A percentile compares a stretch with the other conserved stretches of the same genome.
phyloP scores from a whole-genome alignment of 2,329 filamentous ascomycete genomes.

The Colletotrichum falcatum region DNA sequence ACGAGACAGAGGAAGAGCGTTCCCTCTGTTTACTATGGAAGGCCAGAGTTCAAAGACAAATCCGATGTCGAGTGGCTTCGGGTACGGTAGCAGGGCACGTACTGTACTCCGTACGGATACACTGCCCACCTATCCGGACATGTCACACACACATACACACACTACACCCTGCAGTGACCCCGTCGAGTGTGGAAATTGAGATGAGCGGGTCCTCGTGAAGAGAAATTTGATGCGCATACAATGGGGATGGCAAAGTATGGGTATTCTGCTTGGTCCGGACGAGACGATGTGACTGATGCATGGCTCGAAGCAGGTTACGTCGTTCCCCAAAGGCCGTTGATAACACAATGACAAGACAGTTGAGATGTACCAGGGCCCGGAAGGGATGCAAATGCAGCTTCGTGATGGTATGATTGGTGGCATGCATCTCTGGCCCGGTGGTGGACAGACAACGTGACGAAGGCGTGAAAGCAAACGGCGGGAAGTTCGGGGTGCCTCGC shows the following conservation, averaged over 20 bases:
- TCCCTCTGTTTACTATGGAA: not conserved
- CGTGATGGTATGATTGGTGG: not conserved
- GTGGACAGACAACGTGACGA: not conserved
- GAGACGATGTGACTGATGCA: not conserved
- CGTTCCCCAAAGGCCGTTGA: not conserved
- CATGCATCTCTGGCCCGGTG: not conserved
- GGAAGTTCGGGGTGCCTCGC: not conserved
- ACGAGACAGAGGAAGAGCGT: not conserved
- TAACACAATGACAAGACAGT: not conserved
- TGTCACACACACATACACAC: not conserved
- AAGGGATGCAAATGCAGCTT: not conserved
- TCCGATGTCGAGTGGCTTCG: conserved; percentile 1
- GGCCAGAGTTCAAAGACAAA: not conserved
- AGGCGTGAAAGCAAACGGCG: not conserved
- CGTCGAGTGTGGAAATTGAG: not conserved
- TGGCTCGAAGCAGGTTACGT: not conserved
- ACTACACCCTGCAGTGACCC: not conserved
- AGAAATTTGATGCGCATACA: not conserved
- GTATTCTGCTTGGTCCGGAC: too few relatives aligned
- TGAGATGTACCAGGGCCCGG: not conserved
- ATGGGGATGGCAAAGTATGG: not conserved
- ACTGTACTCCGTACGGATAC: not conserved
- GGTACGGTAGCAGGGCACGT: conserved; percentile 26
- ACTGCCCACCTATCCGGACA: not conserved
- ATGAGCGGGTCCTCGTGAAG: not conserved